Evolutionary conservation across 2,329 filamentous ascomycete genomes (phyloP).

Genomic region (Zalaria obscura): DNA sequence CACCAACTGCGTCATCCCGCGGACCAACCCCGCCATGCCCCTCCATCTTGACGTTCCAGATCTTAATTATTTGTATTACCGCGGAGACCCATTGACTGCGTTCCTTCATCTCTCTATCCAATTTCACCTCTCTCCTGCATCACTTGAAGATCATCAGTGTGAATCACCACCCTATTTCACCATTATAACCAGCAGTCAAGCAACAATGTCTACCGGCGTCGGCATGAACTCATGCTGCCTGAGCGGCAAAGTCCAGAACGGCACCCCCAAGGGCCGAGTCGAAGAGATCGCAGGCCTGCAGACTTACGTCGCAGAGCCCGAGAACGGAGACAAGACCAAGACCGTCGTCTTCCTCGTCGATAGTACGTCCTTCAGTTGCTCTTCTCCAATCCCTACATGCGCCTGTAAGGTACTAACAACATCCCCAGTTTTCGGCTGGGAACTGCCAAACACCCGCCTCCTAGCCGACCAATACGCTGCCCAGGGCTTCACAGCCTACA

Average conservation of each 20-base stretch:
- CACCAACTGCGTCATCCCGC: too few species aligned
- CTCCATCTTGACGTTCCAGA: too few species aligned
- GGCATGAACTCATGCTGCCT: constrained; percentile 29
- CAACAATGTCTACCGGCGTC: constrained; percentile 13
- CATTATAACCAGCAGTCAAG: too few species aligned
- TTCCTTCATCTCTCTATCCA: too few species aligned
- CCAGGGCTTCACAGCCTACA: constrained; percentile 30
- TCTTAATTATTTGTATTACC: too few species aligned
- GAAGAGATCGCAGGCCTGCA: constrained; percentile 23
- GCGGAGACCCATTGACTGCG: too few species aligned
- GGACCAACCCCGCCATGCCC: too few species aligned
- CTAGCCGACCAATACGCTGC: constrained; percentile 34
- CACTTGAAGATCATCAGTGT: too few species aligned
- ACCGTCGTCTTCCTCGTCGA: constrained; percentile 33
- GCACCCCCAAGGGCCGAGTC: constrained; percentile 19
- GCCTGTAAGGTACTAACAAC: neutral
- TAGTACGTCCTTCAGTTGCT: constrained; percentile 13
- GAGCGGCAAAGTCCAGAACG: constrained; percentile 24
- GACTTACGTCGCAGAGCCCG: constrained; percentile 31
- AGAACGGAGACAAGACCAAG: constrained; percentile 25
- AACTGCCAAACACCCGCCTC: constrained; percentile 30
- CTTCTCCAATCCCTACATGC: neutral
- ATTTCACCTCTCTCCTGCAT: too few species aligned
- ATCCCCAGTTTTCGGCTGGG: constrained; percentile 31
- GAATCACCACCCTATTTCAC: too few species aligned